Conservation (phyloP, 2,329 filamentous ascomycete genomes). For the Neonectria neomacrospora region DNA sequence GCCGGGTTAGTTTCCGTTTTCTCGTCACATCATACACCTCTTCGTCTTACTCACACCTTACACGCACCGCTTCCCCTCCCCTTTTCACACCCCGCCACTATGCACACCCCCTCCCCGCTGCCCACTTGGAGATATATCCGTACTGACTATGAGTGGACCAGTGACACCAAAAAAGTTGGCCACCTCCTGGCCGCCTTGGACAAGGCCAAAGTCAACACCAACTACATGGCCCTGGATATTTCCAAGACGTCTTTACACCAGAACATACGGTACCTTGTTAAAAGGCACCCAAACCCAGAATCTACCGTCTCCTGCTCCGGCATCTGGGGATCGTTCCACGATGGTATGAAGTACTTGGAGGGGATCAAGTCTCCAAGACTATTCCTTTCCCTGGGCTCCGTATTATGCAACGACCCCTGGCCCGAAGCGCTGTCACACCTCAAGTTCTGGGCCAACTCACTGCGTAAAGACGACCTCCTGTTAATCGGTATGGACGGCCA, state of each 20-base stretch:
- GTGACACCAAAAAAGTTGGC: slow-evolving; percentile 55
- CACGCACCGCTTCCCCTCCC: too few relatives aligned
- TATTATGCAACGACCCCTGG: slow-evolving; percentile 56
- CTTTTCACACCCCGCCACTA: slow-evolving; percentile 8
- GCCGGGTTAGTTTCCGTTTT: slow-evolving; percentile 51
- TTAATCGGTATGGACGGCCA: slow-evolving; percentile 57
- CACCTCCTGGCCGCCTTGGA: slow-evolving; percentile 52
- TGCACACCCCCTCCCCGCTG: slow-evolving; percentile 24
- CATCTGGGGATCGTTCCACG: slow-evolving; percentile 54
- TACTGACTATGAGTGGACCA: slow-evolving; percentile 36
- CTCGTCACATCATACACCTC: slow-evolving; percentile 11
- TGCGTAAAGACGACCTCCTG: slow-evolving; percentile 50
- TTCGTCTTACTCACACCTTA: not conserved
- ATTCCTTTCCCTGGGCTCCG: slow-evolving; percentile 56
- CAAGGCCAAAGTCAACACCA: slow-evolving; percentile 41
- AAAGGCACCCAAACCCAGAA: slow-evolving; percentile 41
- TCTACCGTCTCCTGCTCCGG: slow-evolving; percentile 50
- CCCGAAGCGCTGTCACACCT: slow-evolving; percentile 49
- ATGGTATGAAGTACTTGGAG: slow-evolving; percentile 49
- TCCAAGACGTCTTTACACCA: slow-evolving; percentile 50
- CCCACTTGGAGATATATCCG: slow-evolving; percentile 30
- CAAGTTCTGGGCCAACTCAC: slow-evolving; percentile 50
- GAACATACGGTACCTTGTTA: slow-evolving; percentile 49
- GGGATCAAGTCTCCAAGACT: slow-evolving; percentile 47
- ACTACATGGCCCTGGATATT: slow-evolving; percentile 55